Conservation (phyloP, 768 basidiomycete genomes). For the Macrolepiota dolichaula region DNA sequence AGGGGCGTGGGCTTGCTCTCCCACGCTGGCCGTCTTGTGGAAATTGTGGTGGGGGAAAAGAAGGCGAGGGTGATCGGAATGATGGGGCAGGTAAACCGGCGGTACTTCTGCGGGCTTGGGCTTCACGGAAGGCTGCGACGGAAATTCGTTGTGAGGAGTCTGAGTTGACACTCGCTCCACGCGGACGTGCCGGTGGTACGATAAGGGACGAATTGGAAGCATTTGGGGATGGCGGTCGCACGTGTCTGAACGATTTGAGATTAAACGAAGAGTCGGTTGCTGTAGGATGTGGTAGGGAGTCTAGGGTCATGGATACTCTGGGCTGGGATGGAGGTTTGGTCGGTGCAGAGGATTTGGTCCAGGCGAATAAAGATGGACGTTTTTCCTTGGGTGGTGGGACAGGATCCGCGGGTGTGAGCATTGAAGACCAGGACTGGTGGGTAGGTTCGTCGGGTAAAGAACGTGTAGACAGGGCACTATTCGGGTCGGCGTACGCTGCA, state of each 20-base stretch:
- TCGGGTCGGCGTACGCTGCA: slow-evolving; percentile 51
- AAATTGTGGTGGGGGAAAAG: slow-evolving; percentile 16
- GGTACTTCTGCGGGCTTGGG: slow-evolving; percentile 61
- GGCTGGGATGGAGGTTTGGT: slow-evolving; percentile 23
- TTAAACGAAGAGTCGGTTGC: slow-evolving; percentile 53
- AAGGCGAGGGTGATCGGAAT: slow-evolving; percentile 37
- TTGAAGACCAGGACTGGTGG: slow-evolving; percentile 27
- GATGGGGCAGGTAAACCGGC: slow-evolving; percentile 60
- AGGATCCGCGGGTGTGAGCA: slow-evolving; percentile 25
- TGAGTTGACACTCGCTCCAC: slow-evolving; percentile 56
- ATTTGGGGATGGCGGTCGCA: slow-evolving; percentile 43
- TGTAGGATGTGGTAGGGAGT: slow-evolving; percentile 12
- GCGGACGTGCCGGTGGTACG: slow-evolving; percentile 48
- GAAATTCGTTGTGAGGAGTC: slow-evolving; percentile 74
- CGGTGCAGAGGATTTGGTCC: slow-evolving; percentile 30
- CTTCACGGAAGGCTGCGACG: slow-evolving; percentile 79
- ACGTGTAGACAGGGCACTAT: slow-evolving; percentile 52
- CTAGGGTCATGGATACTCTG: slow-evolving; percentile 18
- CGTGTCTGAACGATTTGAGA: slow-evolving; percentile 71
- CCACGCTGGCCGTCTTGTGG: slow-evolving; percentile 20
- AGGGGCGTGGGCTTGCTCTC: slow-evolving; percentile 21
- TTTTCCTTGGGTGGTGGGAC: slow-evolving; percentile 25
- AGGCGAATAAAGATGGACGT: slow-evolving; percentile 29
- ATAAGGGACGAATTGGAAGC: slow-evolving; percentile 27
- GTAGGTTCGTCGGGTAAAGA: slow-evolving; percentile 50